Conservation (phyloP, 2,329 filamentous ascomycete genomes). For the Colletotrichum sp. region DNA sequence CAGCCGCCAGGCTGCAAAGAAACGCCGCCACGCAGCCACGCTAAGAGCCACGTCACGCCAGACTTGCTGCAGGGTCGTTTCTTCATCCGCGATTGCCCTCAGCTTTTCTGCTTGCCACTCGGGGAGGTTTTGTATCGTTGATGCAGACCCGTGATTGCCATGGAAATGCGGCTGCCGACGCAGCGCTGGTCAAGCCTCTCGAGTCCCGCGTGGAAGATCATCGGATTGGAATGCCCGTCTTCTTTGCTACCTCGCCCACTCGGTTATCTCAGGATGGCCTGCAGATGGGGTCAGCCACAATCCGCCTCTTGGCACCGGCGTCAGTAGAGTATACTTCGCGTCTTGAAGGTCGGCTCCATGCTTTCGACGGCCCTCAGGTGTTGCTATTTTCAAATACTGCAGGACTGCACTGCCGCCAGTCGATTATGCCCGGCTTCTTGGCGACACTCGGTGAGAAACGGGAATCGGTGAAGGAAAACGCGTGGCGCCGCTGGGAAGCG, state of each 20-base stretch:
- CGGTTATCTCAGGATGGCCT: background rate
- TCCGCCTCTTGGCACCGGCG: background rate
- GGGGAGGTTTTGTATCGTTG: rapidly evolving
- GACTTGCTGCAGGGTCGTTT: background rate
- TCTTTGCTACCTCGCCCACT: background rate
- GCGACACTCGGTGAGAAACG: background rate
- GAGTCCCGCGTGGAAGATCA: background rate
- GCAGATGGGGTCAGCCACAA: background rate
- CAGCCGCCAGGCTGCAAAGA: background rate
- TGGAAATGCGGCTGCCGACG: background rate
- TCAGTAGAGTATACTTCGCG: background rate
- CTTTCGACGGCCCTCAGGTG: background rate
- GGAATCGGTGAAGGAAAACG: background rate
- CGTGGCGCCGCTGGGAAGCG: background rate
- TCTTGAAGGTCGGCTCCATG: background rate
- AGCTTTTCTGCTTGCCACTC: background rate
- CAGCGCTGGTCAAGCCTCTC: background rate
- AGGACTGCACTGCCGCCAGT: background rate
- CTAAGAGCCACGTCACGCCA: background rate
- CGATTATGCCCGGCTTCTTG: background rate
- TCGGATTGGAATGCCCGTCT: background rate
- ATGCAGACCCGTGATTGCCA: background rate
- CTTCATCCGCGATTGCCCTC: background rate
- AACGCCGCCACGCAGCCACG: background rate
- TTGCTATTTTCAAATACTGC: background rate